Percentiles rank a stretch among this genome's conserved stretches.
Conservation (phyloP, 148 eudicot genomes). For the Arbutus unedo region DNA sequence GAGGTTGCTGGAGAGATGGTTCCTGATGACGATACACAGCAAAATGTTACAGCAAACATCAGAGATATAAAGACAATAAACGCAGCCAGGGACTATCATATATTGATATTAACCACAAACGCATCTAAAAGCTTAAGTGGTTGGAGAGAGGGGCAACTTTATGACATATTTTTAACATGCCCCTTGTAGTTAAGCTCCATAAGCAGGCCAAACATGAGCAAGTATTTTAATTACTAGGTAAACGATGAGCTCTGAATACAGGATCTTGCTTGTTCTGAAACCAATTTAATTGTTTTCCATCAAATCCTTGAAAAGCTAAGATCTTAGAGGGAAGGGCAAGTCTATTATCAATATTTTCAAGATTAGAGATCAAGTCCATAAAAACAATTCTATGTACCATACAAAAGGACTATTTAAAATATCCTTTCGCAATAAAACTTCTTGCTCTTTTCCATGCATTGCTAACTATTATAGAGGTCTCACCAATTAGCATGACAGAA, state of each 20-base stretch:
- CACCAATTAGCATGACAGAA: constrained; percentile 97
- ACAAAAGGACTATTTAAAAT: background rate
- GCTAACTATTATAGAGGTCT: constrained; percentile 19
- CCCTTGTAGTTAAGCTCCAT: background rate
- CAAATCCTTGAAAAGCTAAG: background rate
- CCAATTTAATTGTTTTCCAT: background rate
- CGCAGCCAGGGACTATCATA: background rate
- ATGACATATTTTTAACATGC: background rate
- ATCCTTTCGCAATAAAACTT: background rate
- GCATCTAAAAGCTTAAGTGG: background rate
- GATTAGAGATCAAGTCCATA: background rate
- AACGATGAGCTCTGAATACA: background rate
- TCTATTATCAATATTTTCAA: background rate
- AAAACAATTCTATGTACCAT: background rate
- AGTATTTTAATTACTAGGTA: background rate
- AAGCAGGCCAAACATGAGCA: background rate
- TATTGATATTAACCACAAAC: background rate
- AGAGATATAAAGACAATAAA: background rate
- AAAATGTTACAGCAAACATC: constrained; percentile 16
- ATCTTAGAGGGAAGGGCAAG: background rate
- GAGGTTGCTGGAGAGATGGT: constrained; percentile 96
- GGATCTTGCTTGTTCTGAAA: background rate
- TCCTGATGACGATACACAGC: constrained; percentile 49
- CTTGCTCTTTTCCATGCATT: background rate
- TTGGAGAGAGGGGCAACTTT: background rate